Conservation (phyloP, 495 filamentous ascomycete genomes). For the Xylaria palmicola region DNA sequence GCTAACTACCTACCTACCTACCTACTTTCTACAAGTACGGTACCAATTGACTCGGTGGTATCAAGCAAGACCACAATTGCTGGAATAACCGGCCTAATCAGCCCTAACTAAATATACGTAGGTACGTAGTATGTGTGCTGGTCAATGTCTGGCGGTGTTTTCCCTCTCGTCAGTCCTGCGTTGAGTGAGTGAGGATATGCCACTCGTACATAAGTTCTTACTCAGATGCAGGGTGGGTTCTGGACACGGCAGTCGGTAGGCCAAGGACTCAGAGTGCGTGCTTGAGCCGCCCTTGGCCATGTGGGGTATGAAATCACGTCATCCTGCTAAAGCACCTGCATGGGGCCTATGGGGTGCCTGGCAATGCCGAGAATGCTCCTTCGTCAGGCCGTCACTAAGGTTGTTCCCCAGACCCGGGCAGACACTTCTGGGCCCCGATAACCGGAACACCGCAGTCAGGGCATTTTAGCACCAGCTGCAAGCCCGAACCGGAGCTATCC, state of each 20-base stretch:
- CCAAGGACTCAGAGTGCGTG: background rate
- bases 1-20: background rate
- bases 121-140: too few species aligned
- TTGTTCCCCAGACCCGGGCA: conserved; percentile 18
- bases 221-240: background rate
- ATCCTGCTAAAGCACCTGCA: background rate
- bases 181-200: too few species aligned
- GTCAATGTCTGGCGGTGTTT: too few species aligned
- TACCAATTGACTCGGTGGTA: too few species aligned
- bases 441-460: conserved; percentile 14
- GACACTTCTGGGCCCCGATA: conserved; percentile 12
- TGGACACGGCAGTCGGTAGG: conserved; percentile 9
- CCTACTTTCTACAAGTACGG: too few species aligned
- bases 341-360: background rate
- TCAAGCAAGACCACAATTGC: too few species aligned
- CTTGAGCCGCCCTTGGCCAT: background rate
- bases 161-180: too few species aligned
- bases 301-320: conserved; percentile 15
- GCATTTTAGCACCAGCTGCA: too few species aligned
- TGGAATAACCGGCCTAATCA: too few species aligned
- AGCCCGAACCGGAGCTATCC: conserved; percentile 2
- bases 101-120: too few species aligned
- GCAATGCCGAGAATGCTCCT: background rate
- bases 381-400: background rate
- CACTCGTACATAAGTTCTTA: too few species aligned